A percentile compares a stretch with the other conserved stretches of the same genome.
Conservation (phyloP, 1,284 basidiomycete species). For the Puccinia brachypodii region DNA sequence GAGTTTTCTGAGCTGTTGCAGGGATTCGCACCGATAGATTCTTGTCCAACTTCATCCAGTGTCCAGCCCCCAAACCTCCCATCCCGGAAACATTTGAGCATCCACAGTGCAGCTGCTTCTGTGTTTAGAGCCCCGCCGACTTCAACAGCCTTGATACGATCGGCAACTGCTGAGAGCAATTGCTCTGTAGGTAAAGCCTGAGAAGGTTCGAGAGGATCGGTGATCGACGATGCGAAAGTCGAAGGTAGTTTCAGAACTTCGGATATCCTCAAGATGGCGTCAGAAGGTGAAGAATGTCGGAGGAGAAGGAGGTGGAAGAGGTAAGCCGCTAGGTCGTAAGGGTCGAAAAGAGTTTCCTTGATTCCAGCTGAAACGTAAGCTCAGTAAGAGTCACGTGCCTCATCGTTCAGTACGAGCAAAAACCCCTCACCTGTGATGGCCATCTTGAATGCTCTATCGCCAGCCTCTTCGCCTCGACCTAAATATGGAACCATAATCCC, state of each 20-base stretch:
- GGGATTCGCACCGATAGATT: not conserved
- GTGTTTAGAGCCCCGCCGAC: conserved; percentile 72
- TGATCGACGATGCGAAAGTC: not conserved
- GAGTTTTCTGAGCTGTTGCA: not conserved
- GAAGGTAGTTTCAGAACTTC: not conserved
- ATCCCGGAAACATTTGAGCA: conserved; percentile 80
- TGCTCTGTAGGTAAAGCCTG: conserved; percentile 49
- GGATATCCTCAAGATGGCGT: not conserved
- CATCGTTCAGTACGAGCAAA: not conserved
- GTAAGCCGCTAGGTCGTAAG: conserved; percentile 26
- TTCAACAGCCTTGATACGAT: conserved; percentile 74
- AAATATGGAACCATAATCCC: conserved; percentile 96
- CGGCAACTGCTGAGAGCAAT: conserved; percentile 71
- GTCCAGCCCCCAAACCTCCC: conserved; percentile 63
- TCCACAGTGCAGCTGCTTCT: conserved; percentile 71
- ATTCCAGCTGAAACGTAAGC: conserved; percentile 22
- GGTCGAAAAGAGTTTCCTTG: conserved; percentile 40
- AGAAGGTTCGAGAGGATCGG: not conserved
- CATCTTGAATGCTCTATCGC: conserved; percentile 87
- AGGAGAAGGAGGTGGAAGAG: conserved; percentile 35
- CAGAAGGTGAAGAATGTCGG: conserved; percentile 3
- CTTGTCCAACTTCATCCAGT: conserved; percentile 59
- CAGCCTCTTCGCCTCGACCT: conserved; percentile 76
- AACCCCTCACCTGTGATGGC: conserved; percentile 78
- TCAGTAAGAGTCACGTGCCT: not conserved